phyloP scores from a whole-genome alignment of 1,139 yeast genomes.

The Protomyces lactucae-debilis region DNA sequence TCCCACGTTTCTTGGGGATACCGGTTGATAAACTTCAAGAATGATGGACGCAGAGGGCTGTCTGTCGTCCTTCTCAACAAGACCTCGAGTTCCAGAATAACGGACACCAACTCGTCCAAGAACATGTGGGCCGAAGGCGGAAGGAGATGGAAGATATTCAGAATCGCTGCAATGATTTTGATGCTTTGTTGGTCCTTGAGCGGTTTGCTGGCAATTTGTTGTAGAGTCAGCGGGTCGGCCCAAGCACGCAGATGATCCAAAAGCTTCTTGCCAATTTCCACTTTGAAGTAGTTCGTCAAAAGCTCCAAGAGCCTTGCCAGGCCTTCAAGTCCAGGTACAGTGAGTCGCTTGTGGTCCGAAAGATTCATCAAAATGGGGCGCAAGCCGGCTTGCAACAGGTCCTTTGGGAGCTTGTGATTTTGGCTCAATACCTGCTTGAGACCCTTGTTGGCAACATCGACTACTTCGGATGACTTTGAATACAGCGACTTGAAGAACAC shows the following conservation, averaged over 20 bases:
- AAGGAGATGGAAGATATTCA: conserved; percentile 83
- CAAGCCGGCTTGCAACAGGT: conserved; percentile 82
- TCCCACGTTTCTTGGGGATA: conserved; percentile 72
- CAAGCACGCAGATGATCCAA: conserved; percentile 93
- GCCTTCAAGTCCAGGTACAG: conserved; percentile 87
- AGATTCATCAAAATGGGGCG: conserved; percentile 93
- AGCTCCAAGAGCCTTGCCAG: conserved; percentile 79
- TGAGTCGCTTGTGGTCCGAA: conserved; percentile 84
- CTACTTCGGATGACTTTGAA: conserved; percentile 77
- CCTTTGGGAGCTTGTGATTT: conserved; percentile 86
- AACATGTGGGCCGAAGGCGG: conserved; percentile 92
- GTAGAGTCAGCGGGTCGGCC: conserved; percentile 80
- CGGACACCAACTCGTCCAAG: conserved; percentile 76
- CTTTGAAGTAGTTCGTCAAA: conserved; percentile 86
- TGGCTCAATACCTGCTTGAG: conserved; percentile 77
- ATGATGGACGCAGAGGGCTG: conserved; percentile 89
- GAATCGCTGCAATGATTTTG: conserved; percentile 80
- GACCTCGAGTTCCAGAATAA: conserved; percentile 72
- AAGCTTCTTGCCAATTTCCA: conserved; percentile 89
- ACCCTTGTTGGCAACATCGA: conserved; percentile 90
- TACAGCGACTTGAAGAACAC: conserved; percentile 92
- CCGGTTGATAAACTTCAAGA: conserved; percentile 79
- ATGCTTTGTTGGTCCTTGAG: conserved; percentile 75
- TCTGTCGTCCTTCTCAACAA: conserved; percentile 76
- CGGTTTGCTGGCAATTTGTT: conserved; percentile 66